Evolutionary conservation across 176 grass and related monocot genomes (phyloP), one percentile per base, ranked within the genome.

Genomic region (Typha latifolia): DNA sequence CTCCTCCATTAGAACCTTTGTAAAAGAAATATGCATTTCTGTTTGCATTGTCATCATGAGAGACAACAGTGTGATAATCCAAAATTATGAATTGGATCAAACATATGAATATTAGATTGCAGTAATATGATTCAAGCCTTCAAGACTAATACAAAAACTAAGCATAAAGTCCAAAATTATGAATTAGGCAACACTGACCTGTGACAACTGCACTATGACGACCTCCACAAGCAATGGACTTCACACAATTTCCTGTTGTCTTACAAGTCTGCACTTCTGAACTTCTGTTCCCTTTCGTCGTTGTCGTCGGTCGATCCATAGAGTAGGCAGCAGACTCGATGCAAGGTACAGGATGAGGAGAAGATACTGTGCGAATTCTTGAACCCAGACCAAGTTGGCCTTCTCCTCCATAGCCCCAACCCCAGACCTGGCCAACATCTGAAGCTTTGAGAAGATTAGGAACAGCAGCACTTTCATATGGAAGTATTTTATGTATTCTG

Each of bases 341-440:
- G 79, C 95, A 99, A 0, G 86, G 95, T 68, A 99, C 62, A 16
- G 89, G 86, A 78, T 94, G 95, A 49, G 95, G 89, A 74, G 95
- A 94, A 55, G 86, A 90, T 49, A 99, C 81, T 49, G 82, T 90
- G 26, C 95, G 79, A 56, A 94, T 94, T 71, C 89, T 76, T 80
- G 89, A 90, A 80, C 95, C 95, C 53, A 99, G 81, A 73, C 95
- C 95, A 74, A 99, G 74, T 73, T 99, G 95, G 16, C 95, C 95
- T 85, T 99, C 95, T 55, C 89, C 95, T 85, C 95, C 95, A 79
- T 99, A 99, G 32, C 95, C 95, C 95, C 95, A 99, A 81, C 95
- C 95, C 95, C 95, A 99, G 55, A 99, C 89, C 32, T 94, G 95
- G 77, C 95, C 89, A 63, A 81, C 69, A 81, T 94, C 95, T 99